Conservation (phyloP, 2,329 filamentous ascomycete species). For the Paecilomyces sp. region DNA sequence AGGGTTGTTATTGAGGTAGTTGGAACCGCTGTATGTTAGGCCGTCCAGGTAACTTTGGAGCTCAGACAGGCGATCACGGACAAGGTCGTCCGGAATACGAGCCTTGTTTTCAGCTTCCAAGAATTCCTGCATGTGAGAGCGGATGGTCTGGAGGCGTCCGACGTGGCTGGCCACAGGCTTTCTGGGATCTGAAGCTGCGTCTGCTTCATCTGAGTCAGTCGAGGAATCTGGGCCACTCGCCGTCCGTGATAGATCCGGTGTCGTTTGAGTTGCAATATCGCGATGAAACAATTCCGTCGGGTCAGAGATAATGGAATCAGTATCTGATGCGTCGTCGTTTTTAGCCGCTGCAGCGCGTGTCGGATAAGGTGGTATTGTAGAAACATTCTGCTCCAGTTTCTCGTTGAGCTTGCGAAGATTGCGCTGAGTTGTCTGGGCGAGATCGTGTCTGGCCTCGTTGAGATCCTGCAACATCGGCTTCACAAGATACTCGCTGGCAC, state of each 20-base stretch:
- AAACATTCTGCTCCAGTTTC: slow-evolving; percentile 46
- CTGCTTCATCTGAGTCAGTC: slow-evolving; percentile 7
- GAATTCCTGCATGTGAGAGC: slow-evolving; percentile 45
- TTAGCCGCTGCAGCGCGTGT: slow-evolving; percentile 14
- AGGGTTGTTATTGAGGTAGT: slow-evolving; percentile 18
- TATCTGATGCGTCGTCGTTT: slow-evolving; percentile 20
- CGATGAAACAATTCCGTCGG: slow-evolving; percentile 58
- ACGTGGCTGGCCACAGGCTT: slow-evolving; percentile 30
- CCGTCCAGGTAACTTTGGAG: slow-evolving; percentile 48
- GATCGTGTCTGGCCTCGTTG: slow-evolving; percentile 50
- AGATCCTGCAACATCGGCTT: slow-evolving; percentile 52
- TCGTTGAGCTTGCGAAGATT: slow-evolving; percentile 51
- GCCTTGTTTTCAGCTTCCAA: slow-evolving; percentile 30
- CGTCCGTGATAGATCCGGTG: slow-evolving; percentile 27
- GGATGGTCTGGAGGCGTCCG: slow-evolving; percentile 43
- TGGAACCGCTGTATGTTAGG: slow-evolving; percentile 31
- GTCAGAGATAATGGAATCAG: slow-evolving; percentile 47
- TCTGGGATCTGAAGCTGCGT: slow-evolving; percentile 11
- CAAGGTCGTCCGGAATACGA: slow-evolving; percentile 23
- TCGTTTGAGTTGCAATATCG: slow-evolving; percentile 57
- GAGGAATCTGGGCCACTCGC: slow-evolving; percentile 15
- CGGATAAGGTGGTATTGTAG: slow-evolving; percentile 38
- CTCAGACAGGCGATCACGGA: slow-evolving; percentile 30
- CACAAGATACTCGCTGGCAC: slow-evolving; percentile 52
- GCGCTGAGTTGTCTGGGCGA: slow-evolving; percentile 44